Evolutionary conservation across 495 filamentous ascomycete species (phyloP), one percentile per base, ranked within the genome.

Genomic region (Trichoderma gamsii): DNA sequence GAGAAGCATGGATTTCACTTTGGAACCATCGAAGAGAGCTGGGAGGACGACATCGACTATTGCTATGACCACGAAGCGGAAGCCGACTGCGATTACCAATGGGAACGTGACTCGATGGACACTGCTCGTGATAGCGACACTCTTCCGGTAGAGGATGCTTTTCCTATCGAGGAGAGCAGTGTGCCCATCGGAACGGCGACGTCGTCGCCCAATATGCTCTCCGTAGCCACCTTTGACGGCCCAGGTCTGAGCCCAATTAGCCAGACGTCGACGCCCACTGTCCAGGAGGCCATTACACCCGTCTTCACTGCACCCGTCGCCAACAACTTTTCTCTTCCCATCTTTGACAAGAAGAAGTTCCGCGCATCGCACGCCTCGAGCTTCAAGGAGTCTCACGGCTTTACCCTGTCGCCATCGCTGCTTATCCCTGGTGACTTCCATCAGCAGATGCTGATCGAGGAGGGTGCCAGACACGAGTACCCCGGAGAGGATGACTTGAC

Each of bases 21-120:
- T 73, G 91, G 56, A 23, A 35, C 72, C 9, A 32, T 67, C 8
- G 72, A 73, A 46, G 84, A 87, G 59, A 89, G 83, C 25, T 98
- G 94, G 94, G 94, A 98, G 72, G 91, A 93, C 56, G 92, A 93
- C 71, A 94, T 98, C 71, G 93, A 97, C 75, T 97, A 90, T 76
- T 95, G 89, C 75, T 98, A 97, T 73, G 91, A 97, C 70, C 87
- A 95, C 76, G 92, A 89, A 63, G 92, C 90, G 9, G 94, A 97
- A 76, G 92, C 92, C 1, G 87, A 92, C 71, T 97, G 90, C 73
- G 87, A 97, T 71, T 97, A 93, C 70, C 90, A 95, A 69, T 97
- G 92, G 92, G 84, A 88, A 63, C 84, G 87, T 13, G 76, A 80
- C 12, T 84, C 82, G 1, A 68, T 79, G 56, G 82, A 84, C 59